These are phyloP conservation scores for Acer campestre DNA, from an alignment of 345 rosid species.

Conservation along the genomic window DNA sequence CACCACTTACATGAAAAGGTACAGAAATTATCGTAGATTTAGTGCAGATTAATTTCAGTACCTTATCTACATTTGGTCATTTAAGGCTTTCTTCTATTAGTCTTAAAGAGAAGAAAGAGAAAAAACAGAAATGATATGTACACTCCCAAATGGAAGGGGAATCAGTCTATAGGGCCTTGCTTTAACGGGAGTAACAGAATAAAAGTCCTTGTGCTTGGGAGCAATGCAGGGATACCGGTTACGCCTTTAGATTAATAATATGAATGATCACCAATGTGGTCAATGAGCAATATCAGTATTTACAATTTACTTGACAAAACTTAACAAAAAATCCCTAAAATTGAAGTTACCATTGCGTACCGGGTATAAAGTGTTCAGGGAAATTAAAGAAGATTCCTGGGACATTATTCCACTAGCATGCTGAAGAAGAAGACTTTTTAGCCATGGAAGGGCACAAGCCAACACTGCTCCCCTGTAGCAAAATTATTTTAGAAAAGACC, in stretches of 20 bases:
- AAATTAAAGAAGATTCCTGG: conserved; percentile 53
- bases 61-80: not conserved
- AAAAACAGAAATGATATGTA: not conserved
- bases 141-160: not conserved
- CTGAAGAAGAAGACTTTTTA: conserved; percentile 74
- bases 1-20: not conserved
- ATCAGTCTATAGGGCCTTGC: not conserved
- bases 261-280: not conserved
- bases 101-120: not conserved
- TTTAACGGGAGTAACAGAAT: not conserved
- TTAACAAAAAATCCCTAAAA: too few relatives aligned
- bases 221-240: not conserved
- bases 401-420: conserved; percentile 84
- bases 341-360: conserved; percentile 34
- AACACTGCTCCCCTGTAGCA: conserved; percentile 81
- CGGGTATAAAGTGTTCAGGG: conserved; percentile 87
- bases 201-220: not conserved
- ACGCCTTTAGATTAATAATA: not conserved
- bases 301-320: not conserved
- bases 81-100: not conserved
- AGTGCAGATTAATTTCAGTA: not conserved
- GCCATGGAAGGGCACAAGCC: conserved; percentile 90
- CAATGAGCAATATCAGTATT: not conserved
- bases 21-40: not conserved
- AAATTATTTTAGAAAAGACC: not conserved